phyloP scores from a whole-genome alignment of 305 asterid species.

The Rubia tinctorum region DNA sequence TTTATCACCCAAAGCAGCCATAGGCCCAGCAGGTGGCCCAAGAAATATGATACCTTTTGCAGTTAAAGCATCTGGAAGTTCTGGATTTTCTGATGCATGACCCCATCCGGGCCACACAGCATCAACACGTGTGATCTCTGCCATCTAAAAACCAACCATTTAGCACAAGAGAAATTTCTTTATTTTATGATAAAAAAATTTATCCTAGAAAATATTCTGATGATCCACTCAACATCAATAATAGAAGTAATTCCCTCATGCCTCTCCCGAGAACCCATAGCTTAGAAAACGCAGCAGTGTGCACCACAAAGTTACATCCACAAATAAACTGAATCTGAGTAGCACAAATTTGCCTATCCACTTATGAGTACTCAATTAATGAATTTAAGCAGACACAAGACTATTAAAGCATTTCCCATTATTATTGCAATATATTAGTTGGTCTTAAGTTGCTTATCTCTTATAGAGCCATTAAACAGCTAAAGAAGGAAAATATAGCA shows the following conservation, averaged over 20 bases:
- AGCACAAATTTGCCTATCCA: slow-evolving; percentile 5
- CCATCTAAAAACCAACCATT: slow-evolving; percentile 60
- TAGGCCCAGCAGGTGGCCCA: slow-evolving; percentile 87
- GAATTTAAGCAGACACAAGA: neutral
- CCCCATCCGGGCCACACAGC: slow-evolving; percentile 99
- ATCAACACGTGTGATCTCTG: slow-evolving; percentile 94
- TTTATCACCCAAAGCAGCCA: slow-evolving; percentile 98
- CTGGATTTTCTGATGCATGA: slow-evolving; percentile 99
- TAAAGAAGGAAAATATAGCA: slow-evolving; percentile 1
- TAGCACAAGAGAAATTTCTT: neutral
- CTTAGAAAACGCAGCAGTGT: neutral
- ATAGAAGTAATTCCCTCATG: no score
- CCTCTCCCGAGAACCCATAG: neutral
- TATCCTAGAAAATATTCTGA: neutral
- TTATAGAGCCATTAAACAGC: neutral
- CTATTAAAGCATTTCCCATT: neutral
- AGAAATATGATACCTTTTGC: slow-evolving; percentile 86
- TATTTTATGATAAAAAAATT: neutral
- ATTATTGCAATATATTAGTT: neutral
- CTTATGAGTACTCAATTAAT: neutral
- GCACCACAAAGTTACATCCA: neutral
- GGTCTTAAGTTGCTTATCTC: neutral
- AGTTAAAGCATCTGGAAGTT: slow-evolving; percentile 84
- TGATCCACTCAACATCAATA: neutral
- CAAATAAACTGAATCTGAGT: neutral